Evolutionary conservation across 2,329 filamentous ascomycete genomes (phyloP).

Genomic region (Harringtonia lauricola): DNA sequence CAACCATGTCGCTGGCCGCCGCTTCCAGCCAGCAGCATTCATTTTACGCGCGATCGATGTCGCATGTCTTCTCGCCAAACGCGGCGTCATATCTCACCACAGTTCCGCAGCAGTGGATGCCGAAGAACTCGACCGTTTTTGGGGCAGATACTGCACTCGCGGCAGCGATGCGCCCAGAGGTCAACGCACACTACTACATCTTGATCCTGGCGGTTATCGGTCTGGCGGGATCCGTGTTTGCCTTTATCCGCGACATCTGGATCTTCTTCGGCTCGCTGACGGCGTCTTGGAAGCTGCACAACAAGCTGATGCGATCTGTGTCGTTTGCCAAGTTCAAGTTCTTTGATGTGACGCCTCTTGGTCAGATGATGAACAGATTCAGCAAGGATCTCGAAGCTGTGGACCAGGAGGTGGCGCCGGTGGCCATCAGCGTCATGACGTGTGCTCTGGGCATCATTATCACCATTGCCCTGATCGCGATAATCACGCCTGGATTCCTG

Average conservation of each 20-base stretch:
- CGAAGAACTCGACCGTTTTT: conserved; percentile 25
- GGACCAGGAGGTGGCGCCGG: conserved; percentile 89
- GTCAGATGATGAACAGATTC: conserved; percentile 96
- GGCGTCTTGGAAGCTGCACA: conserved; percentile 77
- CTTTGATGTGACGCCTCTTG: conserved; percentile 91
- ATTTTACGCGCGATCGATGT: conserved; percentile 6
- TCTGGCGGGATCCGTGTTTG: conserved; percentile 65
- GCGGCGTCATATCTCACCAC: neutral
- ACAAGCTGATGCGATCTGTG: conserved; percentile 64
- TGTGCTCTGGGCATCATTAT: conserved; percentile 61
- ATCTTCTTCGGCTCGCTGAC: conserved; percentile 86
- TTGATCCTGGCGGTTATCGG: conserved; percentile 73
- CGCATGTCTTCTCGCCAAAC: conserved; percentile 3
- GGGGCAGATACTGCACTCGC: conserved; percentile 17
- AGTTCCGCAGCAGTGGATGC: conserved; percentile 7
- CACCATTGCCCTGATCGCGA: conserved; percentile 76
- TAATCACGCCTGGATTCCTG: conserved; percentile 84
- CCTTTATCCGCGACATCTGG: conserved; percentile 72
- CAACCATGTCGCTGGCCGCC: conserved; percentile 1
- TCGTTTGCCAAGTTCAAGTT: conserved; percentile 92
- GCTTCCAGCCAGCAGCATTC: neutral
- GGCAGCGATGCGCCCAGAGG: conserved; percentile 30
- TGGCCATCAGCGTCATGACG: conserved; percentile 68
- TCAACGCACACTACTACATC: conserved; percentile 78
- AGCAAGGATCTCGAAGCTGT: conserved; percentile 94